Evolutionary conservation across 2,329 filamentous ascomycete genomes (phyloP), one percentile per base, ranked within the genome.

Genomic region (Alternaria arborescens): DNA sequence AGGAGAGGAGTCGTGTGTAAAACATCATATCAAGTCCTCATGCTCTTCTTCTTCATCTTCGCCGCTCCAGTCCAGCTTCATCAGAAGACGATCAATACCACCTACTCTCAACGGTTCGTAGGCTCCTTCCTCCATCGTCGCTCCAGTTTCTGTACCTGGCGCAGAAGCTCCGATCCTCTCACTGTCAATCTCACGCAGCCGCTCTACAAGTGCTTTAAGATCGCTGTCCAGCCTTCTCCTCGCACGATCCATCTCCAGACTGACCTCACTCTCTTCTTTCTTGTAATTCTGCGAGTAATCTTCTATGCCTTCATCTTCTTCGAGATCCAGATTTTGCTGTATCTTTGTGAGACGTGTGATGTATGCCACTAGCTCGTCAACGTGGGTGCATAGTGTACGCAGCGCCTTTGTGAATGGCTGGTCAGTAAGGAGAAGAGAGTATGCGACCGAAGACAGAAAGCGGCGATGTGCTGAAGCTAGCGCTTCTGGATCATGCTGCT

Each of bases 281-380:
- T 84, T 86, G 41, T 92, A 78, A 55, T 81, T 78, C 20, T 71
- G 72, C 20, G 75, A 65, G 24, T 73, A 79, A 36, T 80, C 92
- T 5, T 94, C 87, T 0, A 95, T 91, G 6, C 92, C 92, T 58
- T 92, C 90, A 70, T 97, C 92, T 4, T 87, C 85, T 77, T 97
- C 92, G 0, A 96, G 85, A 75, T 97, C 93, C 36, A 93, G 84
- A 0, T 90, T 89, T 18, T 87, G 86, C 83, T 94, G 95, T 51
- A 95, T 88, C 2, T 83, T 84, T 65, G 95, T 89, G 0, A 97
- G 84, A 3, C 92, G 90, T 53, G 88, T 86, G 46, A 95, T 86
- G 40, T 93, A 87, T 0, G 92, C 90, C 26, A 92, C 88, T 11
- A 97, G 88, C 67, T 90, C 90, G 77, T 97, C 94, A n/a, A 93